Base-by-base conservation (phyloP, 202 grass and related monocot species). In the Digitaria exilis region DNA sequence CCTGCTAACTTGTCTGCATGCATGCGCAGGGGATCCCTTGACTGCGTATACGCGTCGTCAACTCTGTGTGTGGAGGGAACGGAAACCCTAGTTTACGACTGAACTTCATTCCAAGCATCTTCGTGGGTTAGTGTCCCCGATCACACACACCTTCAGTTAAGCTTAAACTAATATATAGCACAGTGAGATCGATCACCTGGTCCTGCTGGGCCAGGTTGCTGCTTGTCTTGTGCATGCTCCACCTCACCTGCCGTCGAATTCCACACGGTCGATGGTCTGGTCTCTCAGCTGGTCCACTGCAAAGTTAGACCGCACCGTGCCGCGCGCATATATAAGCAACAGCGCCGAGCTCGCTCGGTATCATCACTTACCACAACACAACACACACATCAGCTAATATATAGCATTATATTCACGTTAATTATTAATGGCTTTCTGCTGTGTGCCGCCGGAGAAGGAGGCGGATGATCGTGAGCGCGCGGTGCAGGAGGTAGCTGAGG, bases 21-120 rank as follows among this genome's bases (percentile, higher is more conserved):
- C n/a, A n/a, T n/a, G n/a, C n/a, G n/a, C n/a, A n/a, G n/a, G n/a
- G n/a, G n/a, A n/a, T n/a, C 7, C 21, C 52, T 55, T 56, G 54
- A 56, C 54, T 56, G 54, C 54, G 54, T 60, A 29, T 60, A 31
- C 59, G 59, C 59, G 59, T 62, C 59, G 59, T 62, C 59, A 62
- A 62, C 59, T 30, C 59, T 62, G 59, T n/a, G n/a, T n/a, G n/a
- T 62, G 2, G 4, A 5, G 3, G 57, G 11, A 56, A 24, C 7
- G 8, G 7, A 60, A 25, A 54, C 18, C 12, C 4, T 29, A 30
- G 59, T 31, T 62, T 62, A 17, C 1, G 59, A 31, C 59, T 31
- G 13, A 31, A 31, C 59, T 5, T 58, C 22, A 25, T 58, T 25
- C n/a, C n/a, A 57, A 57, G 55, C 22, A 57, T 13, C 55, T 57